Conservation (phyloP, 768 basidiomycete genomes). For the Tylopilus sp. region DNA sequence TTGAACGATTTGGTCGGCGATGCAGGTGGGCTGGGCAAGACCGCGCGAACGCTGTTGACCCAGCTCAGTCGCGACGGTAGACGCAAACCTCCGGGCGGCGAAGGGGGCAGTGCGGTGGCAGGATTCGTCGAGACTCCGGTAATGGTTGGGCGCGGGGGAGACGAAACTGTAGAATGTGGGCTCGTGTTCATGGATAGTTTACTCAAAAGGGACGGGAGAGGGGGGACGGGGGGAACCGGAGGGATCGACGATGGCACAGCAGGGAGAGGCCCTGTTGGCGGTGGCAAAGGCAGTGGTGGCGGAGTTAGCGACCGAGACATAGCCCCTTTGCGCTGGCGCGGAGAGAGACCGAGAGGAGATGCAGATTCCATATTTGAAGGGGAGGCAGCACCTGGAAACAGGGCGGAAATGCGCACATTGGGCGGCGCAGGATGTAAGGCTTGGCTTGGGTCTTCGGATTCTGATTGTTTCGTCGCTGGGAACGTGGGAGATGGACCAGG, state of each 20-base stretch:
- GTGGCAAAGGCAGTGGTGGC: constrained; percentile 26
- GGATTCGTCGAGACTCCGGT: constrained; percentile 1
- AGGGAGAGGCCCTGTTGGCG: constrained; percentile 29
- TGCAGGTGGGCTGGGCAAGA: constrained; percentile 30
- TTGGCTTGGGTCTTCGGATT: neutral
- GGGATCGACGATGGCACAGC: constrained; percentile 21
- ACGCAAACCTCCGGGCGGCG: constrained; percentile 29
- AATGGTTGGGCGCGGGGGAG: constrained; percentile 9
- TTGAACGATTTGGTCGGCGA: constrained; percentile 23
- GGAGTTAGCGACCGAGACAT: constrained; percentile 26
- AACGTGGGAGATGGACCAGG: constrained; percentile 8
- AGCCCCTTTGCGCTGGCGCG: constrained; percentile 19
- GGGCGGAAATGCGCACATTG: constrained; percentile 3
- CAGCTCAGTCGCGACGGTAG: constrained; percentile 31
- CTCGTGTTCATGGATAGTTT: constrained; percentile 13
- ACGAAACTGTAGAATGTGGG: neutral
- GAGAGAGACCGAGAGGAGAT: constrained; percentile 6
- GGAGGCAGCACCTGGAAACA: constrained; percentile 1
- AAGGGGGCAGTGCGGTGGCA: constrained; percentile 20
- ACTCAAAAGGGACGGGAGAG: constrained; percentile 24
- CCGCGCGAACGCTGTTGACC: constrained; percentile 24
- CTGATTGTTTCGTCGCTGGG: neutral
- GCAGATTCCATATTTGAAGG: constrained; percentile 21
- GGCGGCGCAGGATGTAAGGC: neutral
- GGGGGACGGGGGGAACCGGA: constrained; percentile 26